A percentile compares a stretch with the other conserved stretches of the same genome.
These are phyloP conservation scores for Cicer chorassanicum DNA, from an alignment of 306 rosid genomes.

Conservation along the genomic window DNA sequence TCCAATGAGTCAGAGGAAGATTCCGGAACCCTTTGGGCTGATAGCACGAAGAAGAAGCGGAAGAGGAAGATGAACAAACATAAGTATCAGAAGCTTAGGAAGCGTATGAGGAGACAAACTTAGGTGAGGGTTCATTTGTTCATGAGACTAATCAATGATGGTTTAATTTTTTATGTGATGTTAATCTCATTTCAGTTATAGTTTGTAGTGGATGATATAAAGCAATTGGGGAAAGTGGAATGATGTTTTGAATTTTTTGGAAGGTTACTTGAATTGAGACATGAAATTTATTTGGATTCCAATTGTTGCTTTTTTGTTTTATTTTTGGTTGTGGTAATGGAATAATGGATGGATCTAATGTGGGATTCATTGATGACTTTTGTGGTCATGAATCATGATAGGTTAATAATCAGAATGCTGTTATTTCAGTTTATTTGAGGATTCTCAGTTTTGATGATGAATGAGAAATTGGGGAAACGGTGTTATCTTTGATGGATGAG, in stretches of 20 bases:
- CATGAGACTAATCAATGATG: neutral
- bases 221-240: neutral
- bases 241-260: slow-evolving; percentile 16
- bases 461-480: neutral
- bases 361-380: slow-evolving; percentile 21
- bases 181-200: neutral
- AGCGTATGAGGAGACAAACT: slow-evolving; percentile 67
- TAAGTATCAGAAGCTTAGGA: slow-evolving; percentile 75
- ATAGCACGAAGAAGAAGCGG: slow-evolving; percentile 90
- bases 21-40: slow-evolving; percentile 69
- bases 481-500: slow-evolving; percentile 22
- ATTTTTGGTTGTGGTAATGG: neutral
- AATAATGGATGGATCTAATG: slow-evolving; percentile 16
- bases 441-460: neutral
- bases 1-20: slow-evolving; percentile 52
- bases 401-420: slow-evolving; percentile 3
- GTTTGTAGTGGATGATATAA: slow-evolving; percentile 1
- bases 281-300: neutral
- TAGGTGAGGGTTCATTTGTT: slow-evolving; percentile 52
- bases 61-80: slow-evolving; percentile 85
- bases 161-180: neutral
- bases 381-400: neutral
- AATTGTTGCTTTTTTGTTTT: slow-evolving; percentile 13
- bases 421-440: slow-evolving; percentile 8
- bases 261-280: slow-evolving; percentile 25